Evolutionary conservation across 1,284 basidiomycete species (phyloP).

Genomic region (Tylopilus sp.): DNA sequence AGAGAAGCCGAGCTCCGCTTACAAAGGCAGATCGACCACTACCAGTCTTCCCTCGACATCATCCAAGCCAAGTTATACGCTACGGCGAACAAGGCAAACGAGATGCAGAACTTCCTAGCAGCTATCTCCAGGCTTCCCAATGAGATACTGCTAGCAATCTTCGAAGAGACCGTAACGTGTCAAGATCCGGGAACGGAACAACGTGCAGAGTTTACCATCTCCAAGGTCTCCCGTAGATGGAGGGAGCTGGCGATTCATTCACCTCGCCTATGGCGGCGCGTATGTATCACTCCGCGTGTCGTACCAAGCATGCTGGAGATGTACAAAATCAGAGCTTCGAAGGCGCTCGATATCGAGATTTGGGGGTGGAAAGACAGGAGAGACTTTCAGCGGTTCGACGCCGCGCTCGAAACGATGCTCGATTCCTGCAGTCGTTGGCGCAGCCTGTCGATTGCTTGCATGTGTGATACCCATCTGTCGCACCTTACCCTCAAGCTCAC

Average conservation of each 20-base stretch:
- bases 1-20: conserved; percentile 16
- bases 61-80: conserved; percentile 17
- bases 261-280: conserved; percentile 27
- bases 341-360: conserved; percentile 28
- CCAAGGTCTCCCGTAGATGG: conserved; percentile 32
- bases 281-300: conserved; percentile 24
- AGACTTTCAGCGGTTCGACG: conserved; percentile 33
- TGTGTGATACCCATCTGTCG: conserved; percentile 30
- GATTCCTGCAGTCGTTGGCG: conserved; percentile 29
- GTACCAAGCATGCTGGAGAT: conserved; percentile 23
- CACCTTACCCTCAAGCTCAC: conserved; percentile 30
- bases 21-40: conserved; percentile 18
- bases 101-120: conserved; percentile 30
- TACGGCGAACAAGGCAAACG: conserved; percentile 28
- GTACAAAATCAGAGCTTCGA: conserved; percentile 25
- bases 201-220: conserved; percentile 25
- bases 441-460: conserved; percentile 21
- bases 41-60: conserved; percentile 16
- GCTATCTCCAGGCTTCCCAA: conserved; percentile 30
- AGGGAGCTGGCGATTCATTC: conserved; percentile 27
- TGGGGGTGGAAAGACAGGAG: conserved; percentile 30
- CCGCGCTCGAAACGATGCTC: conserved; percentile 25
- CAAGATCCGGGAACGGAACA: conserved; percentile 22
- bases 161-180: conserved; percentile 28
- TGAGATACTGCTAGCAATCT: conserved; percentile 30